Evolutionary conservation across 495 filamentous ascomycete species (phyloP).

Genomic region (Staphylotrichum longicolle): DNA sequence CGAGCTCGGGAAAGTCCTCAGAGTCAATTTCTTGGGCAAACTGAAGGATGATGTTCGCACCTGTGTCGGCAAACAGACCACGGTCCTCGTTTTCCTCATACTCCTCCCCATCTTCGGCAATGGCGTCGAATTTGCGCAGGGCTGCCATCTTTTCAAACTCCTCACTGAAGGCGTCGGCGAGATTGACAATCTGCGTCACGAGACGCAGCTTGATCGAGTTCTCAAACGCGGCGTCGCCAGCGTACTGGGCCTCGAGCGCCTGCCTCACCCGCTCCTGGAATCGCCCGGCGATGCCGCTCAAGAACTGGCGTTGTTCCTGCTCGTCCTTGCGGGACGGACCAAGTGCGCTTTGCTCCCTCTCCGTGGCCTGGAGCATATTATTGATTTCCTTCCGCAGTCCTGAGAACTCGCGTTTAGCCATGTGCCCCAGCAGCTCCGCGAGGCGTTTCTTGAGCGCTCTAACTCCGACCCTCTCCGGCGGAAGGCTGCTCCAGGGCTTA

Average conservation of each 20-base stretch:
- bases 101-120: neutral
- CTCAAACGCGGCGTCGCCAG: constrained; percentile 39
- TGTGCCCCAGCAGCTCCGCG: constrained; percentile 40
- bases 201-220: constrained; percentile 34
- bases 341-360: constrained; percentile 37
- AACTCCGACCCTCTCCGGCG: constrained; percentile 50
- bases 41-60: neutral
- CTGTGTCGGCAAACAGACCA: neutral
- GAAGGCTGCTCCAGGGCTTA: constrained; percentile 45
- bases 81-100: neutral
- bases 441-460: constrained; percentile 45
- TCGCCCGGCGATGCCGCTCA: constrained; percentile 39
- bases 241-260: constrained; percentile 46
- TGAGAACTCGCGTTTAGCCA: constrained; percentile 50
- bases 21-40: neutral
- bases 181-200: constrained; percentile 43
- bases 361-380: constrained; percentile 35
- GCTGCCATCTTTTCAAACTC: constrained; percentile 13
- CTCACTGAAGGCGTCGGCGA: constrained; percentile 23
- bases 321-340: constrained; percentile 44
- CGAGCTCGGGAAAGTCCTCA: constrained; percentile 23
- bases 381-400: constrained; percentile 44
- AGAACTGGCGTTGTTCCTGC: constrained; percentile 44
- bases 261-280: constrained; percentile 44
- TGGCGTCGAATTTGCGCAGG: constrained; percentile 9